Evolutionary conservation across 768 basidiomycete species (phyloP), one percentile per base, ranked within the genome.

Genomic region (Calocybe gangraenosa): DNA sequence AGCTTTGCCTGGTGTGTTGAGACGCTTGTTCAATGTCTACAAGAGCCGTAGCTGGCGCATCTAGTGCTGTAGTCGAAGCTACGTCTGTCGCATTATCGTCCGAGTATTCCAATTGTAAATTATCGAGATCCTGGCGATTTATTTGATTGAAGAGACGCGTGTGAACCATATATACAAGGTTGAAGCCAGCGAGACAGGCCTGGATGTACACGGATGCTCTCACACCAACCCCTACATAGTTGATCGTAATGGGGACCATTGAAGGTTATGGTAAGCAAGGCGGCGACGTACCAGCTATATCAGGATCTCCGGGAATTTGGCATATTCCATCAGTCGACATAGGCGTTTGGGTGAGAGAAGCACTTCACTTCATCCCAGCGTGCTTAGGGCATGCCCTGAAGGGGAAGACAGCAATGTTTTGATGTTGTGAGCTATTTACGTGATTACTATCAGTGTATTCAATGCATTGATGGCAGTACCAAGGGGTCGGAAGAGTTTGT

Each of bases 251-350:
- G 17, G 22, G 14, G 11, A 11, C 10, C n/a, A 11, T 28, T 6
- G 25, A 28, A 28, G 11, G 25, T 28, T 28, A 28, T 6, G 25
- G 11, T 28, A 6, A 28, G 11, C 5, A 28, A 28, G 6, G 11
- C n/a, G n/a, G n/a, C 41, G 9, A 31, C 30, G 5, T 30, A 46
- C 44, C 44, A 33, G 44, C 44, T 4, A 46, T 40, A 19, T 46
- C 44, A 2, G 44, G 33, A 34, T 46, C 39, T 46, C 44, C 44
- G 34, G 44, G 37, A 13, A 38, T 45, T 25, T 45, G 44, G 37
- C 44, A 45, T 22, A 40, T 30, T 30, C 25, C 17, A 13, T 11
- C 14, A 4, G 39, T 30, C 14, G 39, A 40, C 39, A 40, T 40
- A 15, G 25, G 6, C 37, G 37, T 38, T 22, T 17, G 37, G 13